phyloP scores from a whole-genome alignment of 2,329 filamentous ascomycete species.

The Cordyceps javanica region DNA sequence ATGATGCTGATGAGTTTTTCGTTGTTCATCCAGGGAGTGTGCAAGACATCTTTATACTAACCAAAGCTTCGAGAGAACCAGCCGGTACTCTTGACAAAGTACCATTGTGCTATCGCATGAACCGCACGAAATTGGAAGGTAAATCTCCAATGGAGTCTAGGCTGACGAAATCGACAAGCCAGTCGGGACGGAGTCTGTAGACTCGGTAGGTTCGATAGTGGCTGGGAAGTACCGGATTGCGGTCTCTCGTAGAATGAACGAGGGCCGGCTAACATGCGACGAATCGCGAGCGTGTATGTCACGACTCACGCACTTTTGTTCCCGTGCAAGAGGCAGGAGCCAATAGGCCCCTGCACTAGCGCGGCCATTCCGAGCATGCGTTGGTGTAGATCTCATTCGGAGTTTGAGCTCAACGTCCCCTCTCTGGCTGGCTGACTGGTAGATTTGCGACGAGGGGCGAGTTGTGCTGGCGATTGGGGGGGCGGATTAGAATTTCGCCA shows the following conservation, averaged over 20 bases:
- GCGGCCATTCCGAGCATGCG: neutral
- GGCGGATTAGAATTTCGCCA: neutral
- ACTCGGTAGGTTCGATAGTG: neutral
- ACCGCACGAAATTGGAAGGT: conserved; percentile 5
- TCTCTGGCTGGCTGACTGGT: neutral
- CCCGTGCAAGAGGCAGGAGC: neutral
- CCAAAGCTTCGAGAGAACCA: neutral
- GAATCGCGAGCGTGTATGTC: neutral
- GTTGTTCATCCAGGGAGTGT: neutral
- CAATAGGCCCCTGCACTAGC: neutral
- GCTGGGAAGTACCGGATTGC: neutral
- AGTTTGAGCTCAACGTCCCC: neutral
- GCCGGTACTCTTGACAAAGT: neutral
- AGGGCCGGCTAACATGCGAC: conserved; percentile 2
- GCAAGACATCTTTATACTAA: conserved; percentile 6
- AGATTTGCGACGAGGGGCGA: neutral
- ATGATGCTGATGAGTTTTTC: neutral
- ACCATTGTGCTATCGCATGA: neutral
- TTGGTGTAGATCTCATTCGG: neutral
- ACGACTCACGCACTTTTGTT: neutral
- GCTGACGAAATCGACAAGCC: neutral
- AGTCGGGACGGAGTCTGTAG: neutral
- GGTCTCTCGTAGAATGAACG: neutral
- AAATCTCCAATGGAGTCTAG: neutral
- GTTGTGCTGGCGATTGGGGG: neutral